phyloP scores from a whole-genome alignment of 78 protist species.

The Polysphondylium violaceum region DNA sequence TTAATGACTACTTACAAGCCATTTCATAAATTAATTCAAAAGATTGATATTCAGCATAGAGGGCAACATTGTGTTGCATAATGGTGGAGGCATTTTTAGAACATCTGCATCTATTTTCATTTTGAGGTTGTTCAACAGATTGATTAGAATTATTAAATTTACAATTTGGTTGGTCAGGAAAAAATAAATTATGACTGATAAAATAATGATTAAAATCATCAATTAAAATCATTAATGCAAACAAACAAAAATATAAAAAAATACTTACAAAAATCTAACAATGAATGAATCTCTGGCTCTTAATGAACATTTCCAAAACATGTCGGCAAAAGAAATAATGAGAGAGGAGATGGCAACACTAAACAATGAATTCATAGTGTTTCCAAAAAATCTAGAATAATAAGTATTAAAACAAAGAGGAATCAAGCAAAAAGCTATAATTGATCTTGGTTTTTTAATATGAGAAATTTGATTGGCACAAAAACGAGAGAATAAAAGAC shows the following conservation, averaged over 20 bases:
- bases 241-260: background rate
- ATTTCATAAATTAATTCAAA: constrained; percentile 43
- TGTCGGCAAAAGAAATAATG: constrained; percentile 8
- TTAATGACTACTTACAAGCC: background rate
- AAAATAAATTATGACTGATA: background rate
- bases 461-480: background rate
- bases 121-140: background rate
- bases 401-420: constrained; percentile 38
- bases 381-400: constrained; percentile 50
- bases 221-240: background rate
- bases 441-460: background rate
- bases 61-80: constrained; percentile 41
- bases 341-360: constrained; percentile 30
- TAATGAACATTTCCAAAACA: constrained; percentile 51
- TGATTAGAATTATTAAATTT: background rate
- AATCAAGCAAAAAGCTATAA: background rate
- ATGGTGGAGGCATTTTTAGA: constrained; percentile 19
- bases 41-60: constrained; percentile 54
- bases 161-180: background rate
- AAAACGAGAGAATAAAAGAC: constrained; percentile 13
- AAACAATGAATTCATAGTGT: constrained; percentile 11
- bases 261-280: constrained; percentile 32
- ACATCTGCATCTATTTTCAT: constrained; percentile 33
- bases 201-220: background rate
- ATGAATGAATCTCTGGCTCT: constrained; percentile 49